Base-by-base conservation (phyloP, 1,284 basidiomycete genomes). In the Naganishia cerealis region DNA sequence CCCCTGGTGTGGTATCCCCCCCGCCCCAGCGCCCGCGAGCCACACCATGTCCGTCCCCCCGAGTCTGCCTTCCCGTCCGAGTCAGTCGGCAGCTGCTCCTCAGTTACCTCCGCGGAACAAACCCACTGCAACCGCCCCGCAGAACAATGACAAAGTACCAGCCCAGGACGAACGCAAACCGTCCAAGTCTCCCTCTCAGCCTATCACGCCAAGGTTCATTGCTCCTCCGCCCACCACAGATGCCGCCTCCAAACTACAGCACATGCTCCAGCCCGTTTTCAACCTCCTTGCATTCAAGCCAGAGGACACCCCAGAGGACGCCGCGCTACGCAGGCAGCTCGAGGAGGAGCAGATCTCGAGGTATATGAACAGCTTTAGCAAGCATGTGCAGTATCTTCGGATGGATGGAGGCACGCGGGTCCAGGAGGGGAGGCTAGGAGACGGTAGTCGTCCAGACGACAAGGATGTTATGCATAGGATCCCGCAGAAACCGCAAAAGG, bases 331-430 rank as follows among this genome's bases (percentile, higher is more conserved):
- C 7, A 50, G 48, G 10, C 36, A 53, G 18, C 38, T 63, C 9
- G 61, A 63, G 12, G 61, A 63, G 33, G 50, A 63, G 21, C 61
- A 63, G 39, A 63, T 63, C 21, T 36, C 61, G 21, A 9, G 61
- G 39, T 63, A 63, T 53, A 63, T 63, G 61, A 52, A 52, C 26
- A 63, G 61, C 29, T 63, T 63, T 29, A 63, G 61, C 24, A 40
- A 42, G 24, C 61, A 63, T 54, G 61, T 63, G 40, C 61, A 63
- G 36, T 63, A 63, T n/a, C 21, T 63, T 36, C 50, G 61, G 21
- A 63, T 63, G 21, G 61, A 63, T n/a, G 38, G 50, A 24, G 50
- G 29, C 3, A 18, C 39, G 13, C 15, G 1, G 13, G 50, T 15
- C 21, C 24, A 40, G 18, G 48, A 39, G 18, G 48, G 3, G 18